Evolutionary conservation across 140 eudicot species (phyloP), one percentile per base, ranked within the genome.

Genomic region (Bidens hawaiensis): DNA sequence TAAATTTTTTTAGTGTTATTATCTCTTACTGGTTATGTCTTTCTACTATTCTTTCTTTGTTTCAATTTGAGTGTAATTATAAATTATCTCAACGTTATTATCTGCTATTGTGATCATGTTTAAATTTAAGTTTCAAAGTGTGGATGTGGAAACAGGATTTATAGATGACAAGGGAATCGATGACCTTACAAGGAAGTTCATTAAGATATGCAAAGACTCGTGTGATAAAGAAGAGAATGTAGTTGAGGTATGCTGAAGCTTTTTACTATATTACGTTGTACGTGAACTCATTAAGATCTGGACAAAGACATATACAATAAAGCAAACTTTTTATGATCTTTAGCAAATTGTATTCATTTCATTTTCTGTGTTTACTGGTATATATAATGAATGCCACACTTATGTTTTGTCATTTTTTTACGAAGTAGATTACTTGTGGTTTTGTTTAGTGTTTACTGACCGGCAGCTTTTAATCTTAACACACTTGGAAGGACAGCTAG

Each of bases 131-230:
- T 38, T 38, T 38, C 45, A 9, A 38, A 38, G 45, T 38, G 14
- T 38, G 45, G n/a, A 38, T 38, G 12, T 38, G 12, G 61, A 65
- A 38, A 38, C 45, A 38, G 45, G 45, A 38, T 38, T 11, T 38
- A 38, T 2, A 74, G 14, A 38, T 38, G 45, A 38, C 13, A 38
- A 38, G 26, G 64, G 62, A 59, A 17, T 66, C 12, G 79, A 74
- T 60, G 69, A 68, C 54, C 19, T 60, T 66, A 73, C 80, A 60
- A 53, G 66, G 78, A 74, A 47, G 70, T 86, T 86, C 56, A 50
- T 83, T 65, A 64, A 81, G 63, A 82, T 80, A 22, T 86, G 95
- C 90, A 86, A 72, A 63, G 90, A 77, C 30, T 67, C 78, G 21
- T 80, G 79, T 67, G 72, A 69, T 41, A 69, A 22, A 45, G 55